Base-by-base conservation (phyloP, 768 basidiomycete genomes). In the Saitozyma sp. region DNA sequence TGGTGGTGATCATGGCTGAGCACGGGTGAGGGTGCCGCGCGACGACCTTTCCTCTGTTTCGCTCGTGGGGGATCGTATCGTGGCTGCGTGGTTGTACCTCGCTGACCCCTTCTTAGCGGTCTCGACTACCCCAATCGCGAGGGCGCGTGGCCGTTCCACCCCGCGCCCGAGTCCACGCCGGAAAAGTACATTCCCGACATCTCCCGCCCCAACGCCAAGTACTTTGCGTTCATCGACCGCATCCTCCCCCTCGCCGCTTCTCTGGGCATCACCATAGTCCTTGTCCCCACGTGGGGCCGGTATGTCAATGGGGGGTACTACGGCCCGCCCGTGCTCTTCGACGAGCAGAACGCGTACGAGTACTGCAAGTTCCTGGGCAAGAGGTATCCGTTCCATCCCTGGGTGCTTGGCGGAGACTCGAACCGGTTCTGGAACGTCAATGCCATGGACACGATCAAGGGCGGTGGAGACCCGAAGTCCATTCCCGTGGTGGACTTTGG, bases 381-480 rank as follows among this genome's bases (percentile, higher is more conserved):
- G 29, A 46, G 67, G 41, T 68, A 68, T 49, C 67, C 67, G 5
- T 68, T 64, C 54, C 53, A 51, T 3, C 67, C 67, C 3, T 62
- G 50, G n/a, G 41, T 68, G 11, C 56, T 65, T 13, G 67, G 67
- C 5, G 67, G 67, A 1, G 67, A 68, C 39, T 41, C 48, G n/a
- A 54, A 61, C 49, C 54, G 60, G 42, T 59, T 39, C 39, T 68
- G 67, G 67, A 62, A 53, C 37, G 20, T 50, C 7, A n/a, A 52
- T 13, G 8, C 39, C 13, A 46, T 37, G 9, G 54, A 46, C 39
- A 48, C 49, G 14, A 54, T 39, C 9, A 43, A 29, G 8, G 16
- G 29, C 16, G 58, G 50, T 0, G 43, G 29, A 11, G 55, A 58
- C 10, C 16, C 37, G 9, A 55, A 57, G 37, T 38, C 20, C 0